Base-by-base conservation (phyloP, 2,329 filamentous ascomycete species). In the Arthrobotrys sinensis region DNA sequence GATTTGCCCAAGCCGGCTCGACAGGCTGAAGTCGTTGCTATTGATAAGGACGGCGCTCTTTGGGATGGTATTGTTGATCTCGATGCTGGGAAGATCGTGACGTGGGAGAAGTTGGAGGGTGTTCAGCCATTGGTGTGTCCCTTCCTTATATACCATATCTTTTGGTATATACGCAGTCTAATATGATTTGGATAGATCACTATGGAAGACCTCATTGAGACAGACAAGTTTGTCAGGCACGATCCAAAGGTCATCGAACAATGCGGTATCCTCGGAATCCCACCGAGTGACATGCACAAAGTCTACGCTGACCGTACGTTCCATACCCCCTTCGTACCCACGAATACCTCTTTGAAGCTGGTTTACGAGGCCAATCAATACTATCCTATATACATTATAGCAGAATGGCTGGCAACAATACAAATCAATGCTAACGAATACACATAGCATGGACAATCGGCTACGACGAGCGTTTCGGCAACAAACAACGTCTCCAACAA, bases 181-280 rank as follows among this genome's bases (percentile, higher is more conserved):
- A 36, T 52, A 60, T 60, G 4, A 40, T 3, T 71, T 14, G 21
- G n/a, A 8, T 32, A 92, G 90, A 96, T 97, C 83, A 97, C 93
- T 0, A 93, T 96, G 89, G 94, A 97, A 83, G 94, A 97, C 83
- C 87, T 97, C 40, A 89, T 93, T 81, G 88, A 90, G 69, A 94
- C 97, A 0, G 94, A 97, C 85, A 87, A 88, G 71, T 85, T 94
- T 53, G 89, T 90, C 76, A 89, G 94, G 80, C 90, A 90, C 81
- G 93, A 97, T 83, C 89, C 92, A 12, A 92, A 91, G 82, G 93
- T 97, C 77, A 96, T 97, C 80, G 93, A 97, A 85, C 94, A 97
- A 84, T 97, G 94, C 82, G 89, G 88, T 5, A 88, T 97, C 76
- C 89, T 93, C 76, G 94, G 94, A 0, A 93, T 97, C 77, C 89